A percentile compares a stretch with the other conserved stretches of the same genome.
These are phyloP conservation scores for Backusella liffmaniae DNA, from an alignment of 192 early-diverging fungal species.

Conservation along the genomic window DNA sequence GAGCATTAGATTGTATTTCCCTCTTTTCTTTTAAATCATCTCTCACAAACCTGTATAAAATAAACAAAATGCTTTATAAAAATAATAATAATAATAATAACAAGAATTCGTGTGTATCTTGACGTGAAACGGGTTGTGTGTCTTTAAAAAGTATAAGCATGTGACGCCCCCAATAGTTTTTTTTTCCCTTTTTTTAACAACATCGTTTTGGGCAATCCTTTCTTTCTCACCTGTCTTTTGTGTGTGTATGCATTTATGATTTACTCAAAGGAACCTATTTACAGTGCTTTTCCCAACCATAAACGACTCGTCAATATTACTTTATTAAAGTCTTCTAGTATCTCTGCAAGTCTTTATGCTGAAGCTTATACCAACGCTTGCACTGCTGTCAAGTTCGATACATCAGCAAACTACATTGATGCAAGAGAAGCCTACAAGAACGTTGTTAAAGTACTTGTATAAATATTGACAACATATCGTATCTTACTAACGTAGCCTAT, in stretches of 20 bases:
- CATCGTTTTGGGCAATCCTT: not conserved
- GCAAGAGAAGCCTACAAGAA: slow-evolving; percentile 26
- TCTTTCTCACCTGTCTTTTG: not conserved
- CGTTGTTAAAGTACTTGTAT: slow-evolving; percentile 24
- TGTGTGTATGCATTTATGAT: slow-evolving; percentile 13
- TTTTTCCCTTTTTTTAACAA: not conserved
- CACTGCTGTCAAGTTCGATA: slow-evolving; percentile 32
- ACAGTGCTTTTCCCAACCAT: not conserved
- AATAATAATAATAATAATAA: not conserved
- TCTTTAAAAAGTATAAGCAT: not conserved
- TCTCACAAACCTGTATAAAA: not conserved
- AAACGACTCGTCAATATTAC: slow-evolving; percentile 1
- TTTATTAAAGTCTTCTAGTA: not conserved
- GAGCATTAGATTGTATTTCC: slow-evolving; percentile 25
- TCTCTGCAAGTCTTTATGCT: not conserved
- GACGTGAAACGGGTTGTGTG: no score
- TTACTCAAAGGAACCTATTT: slow-evolving; percentile 3
- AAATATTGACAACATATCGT: not conserved
- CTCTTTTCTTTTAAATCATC: not conserved
- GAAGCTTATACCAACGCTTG: slow-evolving; percentile 19
- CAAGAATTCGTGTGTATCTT: not conserved
- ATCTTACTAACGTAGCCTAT: not conserved
- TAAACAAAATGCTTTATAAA: slow-evolving; percentile 8
- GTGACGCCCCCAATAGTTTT: not conserved
- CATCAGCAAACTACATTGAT: slow-evolving; percentile 14